Conservation (phyloP, 441 rosid species). For the Bruguiera hainesii region DNA sequence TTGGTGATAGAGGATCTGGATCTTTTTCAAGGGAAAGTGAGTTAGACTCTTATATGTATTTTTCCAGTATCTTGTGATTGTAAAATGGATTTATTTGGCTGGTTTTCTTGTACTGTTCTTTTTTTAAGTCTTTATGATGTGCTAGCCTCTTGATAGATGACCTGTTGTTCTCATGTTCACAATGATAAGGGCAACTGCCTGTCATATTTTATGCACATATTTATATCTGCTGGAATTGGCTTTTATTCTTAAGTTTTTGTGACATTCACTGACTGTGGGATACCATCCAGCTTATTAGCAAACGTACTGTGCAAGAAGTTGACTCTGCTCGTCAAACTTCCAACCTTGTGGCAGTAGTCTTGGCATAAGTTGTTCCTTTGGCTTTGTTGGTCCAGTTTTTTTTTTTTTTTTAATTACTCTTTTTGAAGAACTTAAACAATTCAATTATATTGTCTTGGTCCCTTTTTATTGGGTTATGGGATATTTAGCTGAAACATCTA, state of each 20-base stretch:
- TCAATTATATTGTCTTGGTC: too few relatives aligned
- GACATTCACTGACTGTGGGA: too few relatives aligned
- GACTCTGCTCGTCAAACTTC: too few relatives aligned
- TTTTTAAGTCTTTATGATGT: background rate
- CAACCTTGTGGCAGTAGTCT: too few relatives aligned
- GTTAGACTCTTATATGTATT: constrained; percentile 26
- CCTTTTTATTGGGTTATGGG: too few relatives aligned
- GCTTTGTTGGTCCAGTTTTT: too few relatives aligned
- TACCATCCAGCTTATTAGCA: too few relatives aligned
- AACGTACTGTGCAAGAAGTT: too few relatives aligned
- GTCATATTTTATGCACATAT: background rate
- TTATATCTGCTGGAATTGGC: background rate
- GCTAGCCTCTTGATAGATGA: background rate
- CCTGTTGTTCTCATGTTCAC: background rate
- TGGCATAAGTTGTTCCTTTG: too few relatives aligned
- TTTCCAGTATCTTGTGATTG: constrained; percentile 1
- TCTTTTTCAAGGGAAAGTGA: constrained; percentile 97
- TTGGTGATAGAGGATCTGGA: constrained; percentile 92
- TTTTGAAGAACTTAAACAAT: too few relatives aligned
- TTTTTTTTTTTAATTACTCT: too few relatives aligned
- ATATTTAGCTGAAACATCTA: too few relatives aligned
- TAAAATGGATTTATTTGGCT: background rate
- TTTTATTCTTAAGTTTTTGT: background rate
- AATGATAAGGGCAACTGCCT: background rate
- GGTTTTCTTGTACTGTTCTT: background rate